These are phyloP conservation scores for Breynia disticha DNA, from an alignment of 441 rosid species.

Conservation along the genomic window DNA sequence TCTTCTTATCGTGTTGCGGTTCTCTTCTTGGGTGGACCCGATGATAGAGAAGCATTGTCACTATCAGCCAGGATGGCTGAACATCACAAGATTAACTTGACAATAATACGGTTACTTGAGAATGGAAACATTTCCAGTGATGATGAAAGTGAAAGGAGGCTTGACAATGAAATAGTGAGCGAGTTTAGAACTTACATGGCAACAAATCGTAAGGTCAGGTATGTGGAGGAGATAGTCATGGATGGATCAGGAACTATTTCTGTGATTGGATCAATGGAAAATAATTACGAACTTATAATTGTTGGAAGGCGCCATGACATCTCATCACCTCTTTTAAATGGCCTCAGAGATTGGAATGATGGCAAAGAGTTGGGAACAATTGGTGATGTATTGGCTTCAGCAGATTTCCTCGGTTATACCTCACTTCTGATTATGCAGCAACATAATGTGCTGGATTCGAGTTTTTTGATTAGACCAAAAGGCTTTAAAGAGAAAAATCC, in stretches of 20 bases:
- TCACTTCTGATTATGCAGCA: conserved; percentile 40
- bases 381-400: conserved; percentile 17
- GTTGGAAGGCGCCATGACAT: conserved; percentile 14
- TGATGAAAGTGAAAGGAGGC: conserved; percentile 6
- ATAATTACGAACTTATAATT: conserved; percentile 20
- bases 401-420: conserved; percentile 17
- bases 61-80: conserved; percentile 23
- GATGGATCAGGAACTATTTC: conserved; percentile 15
- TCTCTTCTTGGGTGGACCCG: conserved; percentile 29
- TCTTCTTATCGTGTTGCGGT: conserved; percentile 17
- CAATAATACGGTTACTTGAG: conserved; percentile 21
- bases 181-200: conserved; percentile 16
- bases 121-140: conserved; percentile 6
- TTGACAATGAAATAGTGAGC: conserved; percentile 17
- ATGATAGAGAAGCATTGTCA: conserved; percentile 38
- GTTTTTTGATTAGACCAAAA: background rate
- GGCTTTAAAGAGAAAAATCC: background rate
- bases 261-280: conserved; percentile 20
- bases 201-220: conserved; percentile 19
- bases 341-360: conserved; percentile 16
- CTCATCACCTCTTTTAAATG: conserved; percentile 15
- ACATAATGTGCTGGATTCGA: conserved; percentile 8
- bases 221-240: conserved; percentile 21
- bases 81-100: conserved; percentile 13
- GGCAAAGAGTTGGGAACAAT: conserved; percentile 18